These are phyloP conservation scores for Hemileccinum rubropunctum DNA, from an alignment of 768 basidiomycete genomes.

Conservation along the genomic window DNA sequence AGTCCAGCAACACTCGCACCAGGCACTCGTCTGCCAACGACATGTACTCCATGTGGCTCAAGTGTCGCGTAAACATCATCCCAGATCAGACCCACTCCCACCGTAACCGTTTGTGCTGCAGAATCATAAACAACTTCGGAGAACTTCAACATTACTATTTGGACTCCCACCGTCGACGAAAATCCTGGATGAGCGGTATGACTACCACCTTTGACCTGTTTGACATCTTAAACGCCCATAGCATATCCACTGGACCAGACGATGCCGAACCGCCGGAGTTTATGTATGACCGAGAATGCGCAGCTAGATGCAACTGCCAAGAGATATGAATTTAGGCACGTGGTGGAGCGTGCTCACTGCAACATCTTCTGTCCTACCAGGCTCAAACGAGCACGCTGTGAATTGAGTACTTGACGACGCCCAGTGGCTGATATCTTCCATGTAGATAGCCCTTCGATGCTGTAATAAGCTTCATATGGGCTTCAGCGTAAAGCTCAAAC, in stretches of 20 bases:
- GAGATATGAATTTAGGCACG: too few relatives aligned
- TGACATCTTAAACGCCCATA: too few relatives aligned
- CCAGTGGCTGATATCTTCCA: constrained; percentile 49
- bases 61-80: constrained; percentile 57
- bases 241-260: constrained; percentile 15
- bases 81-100: constrained; percentile 49
- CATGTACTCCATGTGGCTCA: constrained; percentile 44
- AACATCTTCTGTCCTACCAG: constrained; percentile 46
- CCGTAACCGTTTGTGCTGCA: constrained; percentile 35
- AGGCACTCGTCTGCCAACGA: constrained; percentile 50
- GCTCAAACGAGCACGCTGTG: constrained; percentile 55
- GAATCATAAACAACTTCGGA: constrained; percentile 41
- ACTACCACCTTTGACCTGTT: constrained; percentile 62
- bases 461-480: background rate
- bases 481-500: too few relatives aligned
- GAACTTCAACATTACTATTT: constrained; percentile 52
- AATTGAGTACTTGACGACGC: constrained; percentile 43
- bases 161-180: constrained; percentile 55
- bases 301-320: background rate
- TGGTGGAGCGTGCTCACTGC: constrained; percentile 40
- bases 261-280: constrained; percentile 43
- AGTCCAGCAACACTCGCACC: constrained; percentile 59
- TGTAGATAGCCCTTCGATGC: constrained; percentile 29
- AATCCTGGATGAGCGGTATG: constrained; percentile 53
- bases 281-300: constrained; percentile 38